A percentile compares a stretch with the other conserved stretches of the same genome.
phyloP scores from a whole-genome alignment of 2,329 filamentous ascomycete species.

The Diatrype stigma region DNA sequence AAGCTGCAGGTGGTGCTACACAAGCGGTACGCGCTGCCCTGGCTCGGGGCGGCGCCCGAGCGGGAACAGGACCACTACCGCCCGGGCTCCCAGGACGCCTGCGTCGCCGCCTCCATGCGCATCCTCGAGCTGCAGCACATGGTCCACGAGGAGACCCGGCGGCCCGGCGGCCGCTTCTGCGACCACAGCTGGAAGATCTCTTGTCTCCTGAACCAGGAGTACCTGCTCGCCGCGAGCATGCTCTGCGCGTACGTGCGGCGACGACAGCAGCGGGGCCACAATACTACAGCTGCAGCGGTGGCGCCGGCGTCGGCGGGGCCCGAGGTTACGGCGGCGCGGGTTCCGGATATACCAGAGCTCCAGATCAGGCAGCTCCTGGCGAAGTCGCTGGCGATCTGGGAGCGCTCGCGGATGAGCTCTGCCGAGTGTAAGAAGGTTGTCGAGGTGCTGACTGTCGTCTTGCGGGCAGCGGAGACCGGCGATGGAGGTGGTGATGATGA shows the following conservation, averaged over 20 bases:
- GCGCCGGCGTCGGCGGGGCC: no score
- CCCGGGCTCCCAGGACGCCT: conserved; percentile 37
- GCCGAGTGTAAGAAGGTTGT: no score
- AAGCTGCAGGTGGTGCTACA: conserved; percentile 51
- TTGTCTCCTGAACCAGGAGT: conserved; percentile 41
- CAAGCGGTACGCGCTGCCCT: conserved; percentile 41
- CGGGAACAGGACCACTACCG: conserved; percentile 28
- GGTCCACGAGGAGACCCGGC: conserved; percentile 43
- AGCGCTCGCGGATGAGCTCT: no score
- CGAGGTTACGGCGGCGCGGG: no score
- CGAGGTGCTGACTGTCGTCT: no score
- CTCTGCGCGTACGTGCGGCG: conserved; percentile 38
- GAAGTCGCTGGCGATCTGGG: no score
- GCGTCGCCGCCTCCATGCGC: conserved; percentile 42
- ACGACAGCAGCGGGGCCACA: no score
- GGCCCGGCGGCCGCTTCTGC: conserved; percentile 36
- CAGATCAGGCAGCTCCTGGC: no score
- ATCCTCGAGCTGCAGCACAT: conserved; percentile 46
- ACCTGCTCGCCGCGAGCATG: conserved; percentile 44
- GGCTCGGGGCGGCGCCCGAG: conserved; percentile 4
- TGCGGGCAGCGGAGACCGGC: no score
- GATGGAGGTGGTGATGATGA: no score
- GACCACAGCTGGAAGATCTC: conserved; percentile 42
- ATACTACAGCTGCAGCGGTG: no score
- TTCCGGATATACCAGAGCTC: no score